Evolutionary conservation across 176 grass and related monocot genomes (phyloP).

Genomic region (Leersia perrieri): DNA sequence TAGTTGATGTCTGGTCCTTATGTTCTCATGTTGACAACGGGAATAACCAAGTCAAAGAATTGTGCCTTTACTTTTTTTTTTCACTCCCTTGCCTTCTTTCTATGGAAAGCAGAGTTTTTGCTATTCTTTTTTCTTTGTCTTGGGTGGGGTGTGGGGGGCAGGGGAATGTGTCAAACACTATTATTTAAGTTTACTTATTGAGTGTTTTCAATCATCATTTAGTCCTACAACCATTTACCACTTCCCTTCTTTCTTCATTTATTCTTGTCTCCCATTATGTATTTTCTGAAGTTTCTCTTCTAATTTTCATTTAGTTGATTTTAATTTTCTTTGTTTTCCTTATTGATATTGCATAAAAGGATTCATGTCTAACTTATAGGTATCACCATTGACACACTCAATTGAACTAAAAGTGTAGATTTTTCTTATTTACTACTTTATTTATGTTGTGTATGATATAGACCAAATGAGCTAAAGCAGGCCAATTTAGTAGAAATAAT

Average conservation of each 20-base stretch:
- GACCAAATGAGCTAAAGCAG: not conserved
- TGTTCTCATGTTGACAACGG: not conserved
- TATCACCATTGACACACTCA: not conserved
- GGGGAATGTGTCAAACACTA: not conserved
- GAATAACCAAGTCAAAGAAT: not conserved
- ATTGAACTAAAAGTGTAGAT: not conserved
- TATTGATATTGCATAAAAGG: not conserved
- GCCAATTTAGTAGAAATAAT: not conserved
- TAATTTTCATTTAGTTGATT: not conserved
- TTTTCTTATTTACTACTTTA: not conserved
- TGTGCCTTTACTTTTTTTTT: not conserved
- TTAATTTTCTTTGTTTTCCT: not conserved
- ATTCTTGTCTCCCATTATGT: not conserved
- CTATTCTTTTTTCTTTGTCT: not conserved
- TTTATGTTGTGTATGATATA: not conserved
- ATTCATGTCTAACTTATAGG: not conserved
- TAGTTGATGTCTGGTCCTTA: not conserved
- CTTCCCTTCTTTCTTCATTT: not conserved
- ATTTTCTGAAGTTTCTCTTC: not conserved
- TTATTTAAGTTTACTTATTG: slow-evolving; percentile 13
- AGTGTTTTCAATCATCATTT: not conserved
- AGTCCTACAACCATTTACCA: not conserved
- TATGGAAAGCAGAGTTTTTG: not conserved
- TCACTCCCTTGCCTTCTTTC: not conserved
- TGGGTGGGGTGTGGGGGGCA: no score